These are phyloP conservation scores for Cyclaneusma minus DNA, from an alignment of 2,329 filamentous ascomycete species.

Conservation along the genomic window DNA sequence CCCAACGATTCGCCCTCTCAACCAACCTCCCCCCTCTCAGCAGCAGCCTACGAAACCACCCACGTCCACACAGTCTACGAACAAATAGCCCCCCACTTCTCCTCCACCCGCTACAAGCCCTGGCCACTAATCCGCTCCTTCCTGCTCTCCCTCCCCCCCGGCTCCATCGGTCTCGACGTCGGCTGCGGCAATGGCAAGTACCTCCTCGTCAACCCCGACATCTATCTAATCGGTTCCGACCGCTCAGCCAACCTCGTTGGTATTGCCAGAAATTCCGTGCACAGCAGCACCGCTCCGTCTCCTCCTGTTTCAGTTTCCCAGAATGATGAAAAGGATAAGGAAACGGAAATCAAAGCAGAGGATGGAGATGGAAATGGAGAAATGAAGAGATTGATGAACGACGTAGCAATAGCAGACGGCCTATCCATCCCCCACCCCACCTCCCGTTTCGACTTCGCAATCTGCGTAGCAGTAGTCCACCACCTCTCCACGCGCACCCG, in stretches of 20 bases:
- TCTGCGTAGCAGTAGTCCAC: slow-evolving; percentile 88
- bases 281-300: slow-evolving; percentile 19
- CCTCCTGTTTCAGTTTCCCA: no score
- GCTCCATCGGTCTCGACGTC: slow-evolving; percentile 73
- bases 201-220: slow-evolving; percentile 56
- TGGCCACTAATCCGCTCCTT: slow-evolving; percentile 87
- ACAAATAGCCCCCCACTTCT: slow-evolving; percentile 72
- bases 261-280: no score
- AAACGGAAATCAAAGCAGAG: no score
- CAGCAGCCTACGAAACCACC: slow-evolving; percentile 56
- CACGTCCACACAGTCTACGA: slow-evolving; percentile 92
- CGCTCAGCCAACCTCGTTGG: slow-evolving; percentile 45
- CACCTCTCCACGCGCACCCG: slow-evolving; percentile 70
- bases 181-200: slow-evolving; percentile 98
- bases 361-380: slow-evolving; percentile 4
- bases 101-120: slow-evolving; percentile 63
- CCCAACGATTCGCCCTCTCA: slow-evolving; percentile 1
- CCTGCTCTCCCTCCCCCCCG: slow-evolving; percentile 46
- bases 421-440: no score
- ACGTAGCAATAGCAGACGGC: slow-evolving; percentile 4
- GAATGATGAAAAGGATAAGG: no score
- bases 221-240: slow-evolving; percentile 78
- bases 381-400: no score
- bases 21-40: slow-evolving; percentile 1
- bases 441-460: slow-evolving; percentile 72